Conservation (phyloP, 352 stramenopile species). For the Phytophthora pluvialis region DNA sequence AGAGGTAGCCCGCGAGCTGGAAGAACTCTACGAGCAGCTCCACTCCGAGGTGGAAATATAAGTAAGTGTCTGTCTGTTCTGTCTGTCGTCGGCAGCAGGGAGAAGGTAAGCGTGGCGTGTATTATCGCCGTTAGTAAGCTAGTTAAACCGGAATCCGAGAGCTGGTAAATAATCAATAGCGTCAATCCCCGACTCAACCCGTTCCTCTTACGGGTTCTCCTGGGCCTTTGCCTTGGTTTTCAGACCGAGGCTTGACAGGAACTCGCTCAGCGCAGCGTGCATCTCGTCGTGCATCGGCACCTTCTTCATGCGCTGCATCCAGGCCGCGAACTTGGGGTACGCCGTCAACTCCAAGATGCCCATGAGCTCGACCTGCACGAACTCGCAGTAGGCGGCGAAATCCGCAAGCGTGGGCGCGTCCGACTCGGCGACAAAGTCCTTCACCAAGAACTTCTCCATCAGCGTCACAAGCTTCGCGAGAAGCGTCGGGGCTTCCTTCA, state of each 20-base stretch:
- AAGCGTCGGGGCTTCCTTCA: conserved; percentile 24
- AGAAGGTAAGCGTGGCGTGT: conserved; percentile 16
- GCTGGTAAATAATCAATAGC: conserved; percentile 29
- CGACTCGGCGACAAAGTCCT: conserved; percentile 38
- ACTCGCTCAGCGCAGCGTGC: conserved; percentile 33
- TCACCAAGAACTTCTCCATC: conserved; percentile 53
- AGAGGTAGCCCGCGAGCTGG: conserved; percentile 49
- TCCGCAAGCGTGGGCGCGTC: conserved; percentile 40
- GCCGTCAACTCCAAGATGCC: conserved; percentile 44
- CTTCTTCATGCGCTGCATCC: conserved; percentile 51
- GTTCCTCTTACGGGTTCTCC: not conserved
- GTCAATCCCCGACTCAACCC: conserved; percentile 1
- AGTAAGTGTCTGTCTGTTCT: conserved; percentile 32
- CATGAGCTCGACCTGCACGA: conserved; percentile 47
- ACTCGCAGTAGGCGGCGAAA: conserved; percentile 46
- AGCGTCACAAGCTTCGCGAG: conserved; percentile 38
- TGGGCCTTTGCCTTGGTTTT: conserved; percentile 22
- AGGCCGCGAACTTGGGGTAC: conserved; percentile 44
- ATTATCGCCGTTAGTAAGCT: conserved; percentile 28
- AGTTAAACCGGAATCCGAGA: conserved; percentile 12
- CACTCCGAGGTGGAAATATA: conserved; percentile 45
- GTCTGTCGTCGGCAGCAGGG: conserved; percentile 25
- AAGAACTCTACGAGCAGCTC: conserved; percentile 60
- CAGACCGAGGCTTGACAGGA: conserved; percentile 22
- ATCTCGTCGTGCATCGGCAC: conserved; percentile 54